These are phyloP conservation scores for Coprinopsis cinerea DNA, from an alignment of 768 basidiomycete species.

Conservation along the genomic window DNA sequence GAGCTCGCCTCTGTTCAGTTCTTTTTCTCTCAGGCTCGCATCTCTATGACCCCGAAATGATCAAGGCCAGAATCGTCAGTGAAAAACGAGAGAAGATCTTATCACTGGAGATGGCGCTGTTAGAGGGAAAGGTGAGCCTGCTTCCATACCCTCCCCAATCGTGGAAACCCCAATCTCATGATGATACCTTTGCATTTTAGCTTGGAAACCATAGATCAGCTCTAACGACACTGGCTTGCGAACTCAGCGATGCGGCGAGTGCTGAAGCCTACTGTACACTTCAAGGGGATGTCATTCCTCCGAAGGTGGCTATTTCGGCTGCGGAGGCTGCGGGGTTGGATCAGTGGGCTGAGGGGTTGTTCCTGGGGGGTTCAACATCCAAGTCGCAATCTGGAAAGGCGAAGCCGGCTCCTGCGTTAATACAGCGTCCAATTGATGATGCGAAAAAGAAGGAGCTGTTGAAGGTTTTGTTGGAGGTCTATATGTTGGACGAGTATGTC, in stretches of 20 bases:
- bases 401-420: constrained; percentile 17
- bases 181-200: constrained; percentile 15
- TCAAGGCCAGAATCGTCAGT: constrained; percentile 24
- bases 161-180: background rate
- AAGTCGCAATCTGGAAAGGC: constrained; percentile 10
- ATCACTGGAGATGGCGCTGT: constrained; percentile 67
- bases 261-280: constrained; percentile 86
- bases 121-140: constrained; percentile 65
- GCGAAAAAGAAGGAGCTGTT: constrained; percentile 53
- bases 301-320: constrained; percentile 46
- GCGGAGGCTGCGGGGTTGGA: constrained; percentile 45
- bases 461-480: constrained; percentile 71
- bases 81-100: constrained; percentile 44
- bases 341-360: constrained; percentile 47
- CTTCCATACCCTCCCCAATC: background rate
- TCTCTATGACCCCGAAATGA: constrained; percentile 50
- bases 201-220: constrained; percentile 53
- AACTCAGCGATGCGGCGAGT: constrained; percentile 65
- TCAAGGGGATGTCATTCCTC: constrained; percentile 67
- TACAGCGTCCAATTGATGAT: constrained; percentile 38
- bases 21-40: constrained; percentile 76
- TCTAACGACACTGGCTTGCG: constrained; percentile 60
- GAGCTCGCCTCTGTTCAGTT: constrained; percentile 64
- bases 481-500: constrained; percentile 72
- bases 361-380: constrained; percentile 14